Evolutionary conservation across 371 early-diverging fungal genomes (phyloP).

Genomic region (Mucor plumbeus): DNA sequence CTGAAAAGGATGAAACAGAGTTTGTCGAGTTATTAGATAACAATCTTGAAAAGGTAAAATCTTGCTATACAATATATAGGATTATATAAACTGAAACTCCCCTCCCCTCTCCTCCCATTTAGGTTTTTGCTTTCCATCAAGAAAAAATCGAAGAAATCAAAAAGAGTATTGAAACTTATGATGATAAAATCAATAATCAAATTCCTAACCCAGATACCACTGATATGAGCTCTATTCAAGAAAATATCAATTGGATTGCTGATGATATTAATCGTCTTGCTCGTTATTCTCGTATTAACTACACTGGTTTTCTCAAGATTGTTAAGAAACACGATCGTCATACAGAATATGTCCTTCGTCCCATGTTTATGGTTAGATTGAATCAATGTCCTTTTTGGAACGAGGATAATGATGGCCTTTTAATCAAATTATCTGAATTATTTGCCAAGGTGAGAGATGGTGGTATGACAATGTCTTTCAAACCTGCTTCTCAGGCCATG

Average conservation of each 20-base stretch:
- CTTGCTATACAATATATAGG: not conserved
- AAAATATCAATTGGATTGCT: conserved; percentile 83
- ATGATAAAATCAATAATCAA: conserved; percentile 53
- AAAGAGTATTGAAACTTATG: conserved; percentile 79
- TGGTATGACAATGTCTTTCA: conserved; percentile 64
- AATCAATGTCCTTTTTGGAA: conserved; percentile 90
- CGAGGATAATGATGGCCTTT: conserved; percentile 87
- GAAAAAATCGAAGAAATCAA: conserved; percentile 90
- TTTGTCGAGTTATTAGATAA: conserved; percentile 88
- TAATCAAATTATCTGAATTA: conserved; percentile 88
- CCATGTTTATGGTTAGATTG: conserved; percentile 87
- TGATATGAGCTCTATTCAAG: conserved; percentile 69
- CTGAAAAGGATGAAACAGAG: conserved; percentile 83
- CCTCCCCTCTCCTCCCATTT: too few relatives aligned
- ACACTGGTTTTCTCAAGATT: conserved; percentile 96
- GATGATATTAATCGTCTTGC: conserved; percentile 91
- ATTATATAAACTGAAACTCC: conserved; percentile 4
- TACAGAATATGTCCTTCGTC: conserved; percentile 85
- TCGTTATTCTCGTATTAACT: conserved; percentile 94
- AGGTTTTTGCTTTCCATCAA: conserved; percentile 89
- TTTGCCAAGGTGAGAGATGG: conserved; percentile 90
- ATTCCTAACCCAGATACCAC: conserved; percentile 49
- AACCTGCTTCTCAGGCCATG: conserved; percentile 29
- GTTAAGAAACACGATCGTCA: conserved; percentile 98
- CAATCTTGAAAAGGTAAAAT: conserved; percentile 87